Percentiles rank a stretch among this genome's conserved stretches.
Evolutionary conservation across 352 stramenopile genomes (phyloP).

Genomic region (Phytophthora hibernalis): DNA sequence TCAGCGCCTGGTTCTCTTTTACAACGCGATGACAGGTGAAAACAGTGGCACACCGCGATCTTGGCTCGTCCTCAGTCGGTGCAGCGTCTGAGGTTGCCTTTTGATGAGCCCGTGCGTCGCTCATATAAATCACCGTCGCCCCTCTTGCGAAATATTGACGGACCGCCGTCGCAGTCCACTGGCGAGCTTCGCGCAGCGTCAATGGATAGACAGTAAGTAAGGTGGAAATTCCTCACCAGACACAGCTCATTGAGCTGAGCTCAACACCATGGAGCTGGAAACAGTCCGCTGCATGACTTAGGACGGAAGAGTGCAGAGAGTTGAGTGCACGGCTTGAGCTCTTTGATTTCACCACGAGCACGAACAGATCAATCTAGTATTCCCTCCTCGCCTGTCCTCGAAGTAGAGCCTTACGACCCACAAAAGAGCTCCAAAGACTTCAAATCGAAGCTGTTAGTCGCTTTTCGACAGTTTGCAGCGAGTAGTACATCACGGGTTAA

Average conservation of each 20-base stretch:
- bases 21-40: slow-evolving; percentile 27
- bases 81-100: slow-evolving; percentile 18
- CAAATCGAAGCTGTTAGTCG: slow-evolving; percentile 21
- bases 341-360: background rate
- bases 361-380: slow-evolving; percentile 1
- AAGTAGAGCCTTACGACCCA: slow-evolving; percentile 17
- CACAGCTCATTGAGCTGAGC: no score
- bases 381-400: slow-evolving; percentile 17
- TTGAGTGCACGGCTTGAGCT: background rate
- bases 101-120: slow-evolving; percentile 19
- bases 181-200: no score
- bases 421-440: slow-evolving; percentile 21
- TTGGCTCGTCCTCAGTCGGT: slow-evolving; percentile 6
- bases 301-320: slow-evolving; percentile 17
- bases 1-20: no score
- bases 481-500: slow-evolving; percentile 15
- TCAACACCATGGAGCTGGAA: slow-evolving; percentile 19
- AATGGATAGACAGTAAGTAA: no score
- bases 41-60: slow-evolving; percentile 4
- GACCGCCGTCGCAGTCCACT: slow-evolving; percentile 13
- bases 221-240: background rate
- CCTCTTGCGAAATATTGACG: slow-evolving; percentile 18
- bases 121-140: slow-evolving; percentile 32
- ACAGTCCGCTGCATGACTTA: background rate
- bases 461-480: slow-evolving; percentile 32